A percentile compares a stretch with the other conserved stretches of the same genome.
Evolutionary conservation across 2,329 filamentous ascomycete genomes (phyloP).

Genomic region (Aspergillus sp.): DNA sequence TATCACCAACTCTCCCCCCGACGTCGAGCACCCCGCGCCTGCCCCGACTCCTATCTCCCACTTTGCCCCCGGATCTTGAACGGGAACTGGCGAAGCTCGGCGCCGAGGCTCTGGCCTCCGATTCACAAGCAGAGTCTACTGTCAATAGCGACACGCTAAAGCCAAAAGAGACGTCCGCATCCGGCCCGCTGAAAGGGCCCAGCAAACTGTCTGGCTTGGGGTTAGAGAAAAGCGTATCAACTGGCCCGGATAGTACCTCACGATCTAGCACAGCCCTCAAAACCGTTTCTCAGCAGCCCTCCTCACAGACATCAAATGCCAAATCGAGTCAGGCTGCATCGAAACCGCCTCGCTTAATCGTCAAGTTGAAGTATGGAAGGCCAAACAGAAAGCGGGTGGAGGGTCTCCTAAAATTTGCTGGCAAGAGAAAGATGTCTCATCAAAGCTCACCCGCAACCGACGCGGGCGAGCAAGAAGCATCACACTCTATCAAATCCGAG

Average conservation of each 20-base stretch:
- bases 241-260: conserved; percentile 14
- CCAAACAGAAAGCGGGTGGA: conserved; percentile 54
- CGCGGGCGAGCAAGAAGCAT: conserved; percentile 27
- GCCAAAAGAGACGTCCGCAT: conserved; percentile 22
- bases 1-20: conserved; percentile 49
- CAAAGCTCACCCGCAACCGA: conserved; percentile 32
- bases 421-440: conserved; percentile 38
- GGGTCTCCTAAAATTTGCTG: conserved; percentile 49
- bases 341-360: conserved; percentile 43
- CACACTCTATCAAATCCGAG: conserved; percentile 25
- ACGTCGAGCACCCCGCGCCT: conserved; percentile 47
- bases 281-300: neutral
- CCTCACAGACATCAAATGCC: conserved; percentile 6
- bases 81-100: conserved; percentile 54
- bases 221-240: conserved; percentile 18
- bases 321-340: conserved; percentile 16
- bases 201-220: conserved; percentile 17
- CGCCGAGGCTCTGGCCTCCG: conserved; percentile 35
- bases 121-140: conserved; percentile 24
- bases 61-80: conserved; percentile 60
- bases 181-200: conserved; percentile 18
- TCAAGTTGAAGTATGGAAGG: conserved; percentile 58
- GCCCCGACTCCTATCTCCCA: conserved; percentile 62
- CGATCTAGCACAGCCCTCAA: conserved; percentile 17
- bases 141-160: conserved; percentile 26